Base-by-base conservation (phyloP, 108 stramenopile species). In the Phaeodactylum tricornutum region DNA sequence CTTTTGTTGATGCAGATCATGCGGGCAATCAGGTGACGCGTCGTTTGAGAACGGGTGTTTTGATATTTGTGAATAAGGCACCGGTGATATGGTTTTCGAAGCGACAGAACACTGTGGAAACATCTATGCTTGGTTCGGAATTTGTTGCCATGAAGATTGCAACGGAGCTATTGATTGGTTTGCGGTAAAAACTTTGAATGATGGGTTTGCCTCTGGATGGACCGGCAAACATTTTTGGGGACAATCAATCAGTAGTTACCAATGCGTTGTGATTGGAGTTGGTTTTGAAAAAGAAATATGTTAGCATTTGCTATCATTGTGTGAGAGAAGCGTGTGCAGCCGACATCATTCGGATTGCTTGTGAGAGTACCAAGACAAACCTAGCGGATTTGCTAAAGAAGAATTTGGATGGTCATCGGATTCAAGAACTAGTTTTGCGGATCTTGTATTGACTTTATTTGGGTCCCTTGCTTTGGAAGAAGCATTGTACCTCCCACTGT, bases 371-470 rank as follows among this genome's bases (percentile, higher is more conserved):
- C 1, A 26, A 51, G 16, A 68, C 58, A 15, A 75, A 74, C 29
- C 11, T 66, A 7, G 63, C 67, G 20, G 70, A 76, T 26, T 15
- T 59, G 24, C 54, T 76, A 11, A 76, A 66, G 25, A 76, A 76
- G n/a, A n/a, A n/a, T n/a, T n/a, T n/a, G n/a, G n/a, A n/a, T n/a
- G n/a, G n/a, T n/a, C n/a, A n/a, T n/a, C n/a, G n/a, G n/a, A n/a
- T n/a, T n/a, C n/a, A n/a, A n/a, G n/a, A n/a, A n/a, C n/a, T n/a
- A n/a, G n/a, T n/a, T n/a, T n/a, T n/a, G n/a, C n/a, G n/a, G n/a
- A n/a, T n/a, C n/a, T n/a, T n/a, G n/a, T n/a, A n/a, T n/a, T n/a
- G n/a, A n/a, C n/a, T n/a, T n/a, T n/a, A n/a, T n/a, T n/a, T n/a
- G n/a, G n/a, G n/a, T n/a, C n/a, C n/a, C n/a, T n/a, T n/a, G n/a